Evolutionary conservation across 768 basidiomycete genomes (phyloP).

Genomic region (Rhodotorula taiwanensis): DNA sequence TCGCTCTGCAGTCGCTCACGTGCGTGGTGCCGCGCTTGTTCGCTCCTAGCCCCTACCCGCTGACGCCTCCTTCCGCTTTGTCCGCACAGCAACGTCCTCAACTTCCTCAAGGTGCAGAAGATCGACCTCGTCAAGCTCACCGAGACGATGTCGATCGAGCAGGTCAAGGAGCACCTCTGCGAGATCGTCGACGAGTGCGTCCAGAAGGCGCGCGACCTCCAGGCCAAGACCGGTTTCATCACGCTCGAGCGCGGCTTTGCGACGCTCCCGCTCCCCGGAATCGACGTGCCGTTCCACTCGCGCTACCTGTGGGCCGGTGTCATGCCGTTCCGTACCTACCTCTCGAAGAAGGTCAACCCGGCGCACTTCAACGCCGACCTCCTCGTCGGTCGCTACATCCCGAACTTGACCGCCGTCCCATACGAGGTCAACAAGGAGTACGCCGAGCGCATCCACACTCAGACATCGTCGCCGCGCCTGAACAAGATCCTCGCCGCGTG

Average conservation of each 20-base stretch:
- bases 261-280: constrained; percentile 58
- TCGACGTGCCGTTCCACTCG: constrained; percentile 99
- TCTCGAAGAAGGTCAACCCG: constrained; percentile 96
- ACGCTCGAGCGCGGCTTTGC: constrained; percentile 95
- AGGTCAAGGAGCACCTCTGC: constrained; percentile 89
- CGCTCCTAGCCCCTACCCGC: neutral
- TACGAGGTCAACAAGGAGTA: constrained; percentile 79
- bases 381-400: constrained; percentile 90
- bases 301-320: constrained; percentile 85
- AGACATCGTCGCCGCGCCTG: constrained; percentile 89
- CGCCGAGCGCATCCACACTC: constrained; percentile 89
- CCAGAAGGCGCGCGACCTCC: constrained; percentile 65
- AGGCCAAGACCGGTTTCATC: constrained; percentile 72
- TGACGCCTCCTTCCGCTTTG: too few species aligned
- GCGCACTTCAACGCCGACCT: constrained; percentile 87
- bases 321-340: constrained; percentile 47
- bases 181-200: constrained; percentile 83
- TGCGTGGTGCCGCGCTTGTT: constrained; percentile 53
- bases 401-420: constrained; percentile 85
- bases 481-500: constrained; percentile 90
- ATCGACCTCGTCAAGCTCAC: constrained; percentile 63
- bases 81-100: constrained; percentile 51
- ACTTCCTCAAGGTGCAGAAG: constrained; percentile 93
- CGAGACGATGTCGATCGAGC: constrained; percentile 77
- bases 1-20: constrained; percentile 86